Evolutionary conservation across 2,329 filamentous ascomycete species (phyloP).

Genomic region (Colletotrichum filicis): DNA sequence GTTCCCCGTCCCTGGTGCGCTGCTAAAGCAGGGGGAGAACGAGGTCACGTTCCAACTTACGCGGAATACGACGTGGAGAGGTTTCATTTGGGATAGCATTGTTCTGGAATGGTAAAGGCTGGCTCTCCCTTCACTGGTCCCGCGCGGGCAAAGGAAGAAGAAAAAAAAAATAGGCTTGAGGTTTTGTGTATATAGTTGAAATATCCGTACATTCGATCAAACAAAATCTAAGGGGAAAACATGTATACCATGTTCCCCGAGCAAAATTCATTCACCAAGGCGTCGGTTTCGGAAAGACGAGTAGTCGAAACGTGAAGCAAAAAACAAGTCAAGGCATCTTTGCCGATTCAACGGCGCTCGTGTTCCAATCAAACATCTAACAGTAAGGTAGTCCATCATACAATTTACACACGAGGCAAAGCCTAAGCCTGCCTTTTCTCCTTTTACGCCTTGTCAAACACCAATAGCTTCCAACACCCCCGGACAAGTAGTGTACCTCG

Average conservation of each 20-base stretch:
- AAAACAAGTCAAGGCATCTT: neutral
- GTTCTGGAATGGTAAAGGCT: conserved; percentile 40
- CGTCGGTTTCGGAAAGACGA: neutral
- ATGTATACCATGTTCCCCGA: too few species aligned
- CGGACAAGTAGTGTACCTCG: neutral
- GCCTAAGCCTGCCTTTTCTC: too few species aligned
- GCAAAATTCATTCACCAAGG: neutral
- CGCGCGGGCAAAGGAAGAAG: neutral
- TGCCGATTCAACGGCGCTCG: neutral
- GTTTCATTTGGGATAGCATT: conserved; percentile 43
- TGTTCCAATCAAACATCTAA: neutral
- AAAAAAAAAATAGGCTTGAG: neutral
- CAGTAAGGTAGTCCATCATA: neutral
- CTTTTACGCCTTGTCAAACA: conserved; percentile 1
- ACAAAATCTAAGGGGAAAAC: neutral
- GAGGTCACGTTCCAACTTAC: conserved; percentile 41
- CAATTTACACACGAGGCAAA: neutral
- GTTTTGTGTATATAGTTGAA: neutral
- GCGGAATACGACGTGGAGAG: conserved; percentile 41
- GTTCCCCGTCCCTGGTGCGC: conserved; percentile 41
- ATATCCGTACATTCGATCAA: neutral
- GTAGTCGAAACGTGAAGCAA: neutral
- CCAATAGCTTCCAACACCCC: neutral
- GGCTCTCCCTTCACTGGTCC: neutral
- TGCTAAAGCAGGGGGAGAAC: conserved; percentile 39